phyloP scores from a whole-genome alignment of 805 yeast genomes.

The Sugiyamaella valdiviana region DNA sequence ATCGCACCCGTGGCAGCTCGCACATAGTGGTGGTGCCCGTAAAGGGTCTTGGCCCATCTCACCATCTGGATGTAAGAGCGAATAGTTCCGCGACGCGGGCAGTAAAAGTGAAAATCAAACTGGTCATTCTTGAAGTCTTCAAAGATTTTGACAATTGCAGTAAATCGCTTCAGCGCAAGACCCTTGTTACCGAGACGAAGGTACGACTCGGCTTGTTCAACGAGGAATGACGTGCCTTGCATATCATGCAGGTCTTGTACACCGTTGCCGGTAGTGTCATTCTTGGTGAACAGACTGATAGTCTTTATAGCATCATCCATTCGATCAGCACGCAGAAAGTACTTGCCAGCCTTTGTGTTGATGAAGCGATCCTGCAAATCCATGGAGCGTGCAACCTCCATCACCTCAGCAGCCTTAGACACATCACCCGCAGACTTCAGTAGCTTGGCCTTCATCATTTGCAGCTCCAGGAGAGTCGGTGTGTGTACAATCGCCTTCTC shows the following conservation, averaged over 20 bases:
- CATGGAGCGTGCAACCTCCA: conserved; percentile 64
- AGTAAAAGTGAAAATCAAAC: conserved; percentile 88
- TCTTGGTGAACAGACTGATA: conserved; percentile 77
- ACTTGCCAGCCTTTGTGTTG: conserved; percentile 82
- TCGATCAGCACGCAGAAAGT: conserved; percentile 67
- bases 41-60: conserved; percentile 76
- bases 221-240: conserved; percentile 88
- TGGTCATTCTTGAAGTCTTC: conserved; percentile 75
- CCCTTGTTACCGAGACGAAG: conserved; percentile 58
- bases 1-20: conserved; percentile 65
- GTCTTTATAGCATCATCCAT: conserved; percentile 67
- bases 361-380: conserved; percentile 90
- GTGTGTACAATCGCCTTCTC: conserved; percentile 63
- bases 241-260: conserved; percentile 77
- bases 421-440: conserved; percentile 64
- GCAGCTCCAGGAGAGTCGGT: conserved; percentile 79
- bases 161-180: conserved; percentile 71
- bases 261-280: conserved; percentile 76
- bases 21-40: conserved; percentile 61
- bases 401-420: conserved; percentile 53
- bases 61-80: conserved; percentile 73
- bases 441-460: conserved; percentile 73
- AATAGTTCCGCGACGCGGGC: conserved; percentile 85
- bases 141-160: conserved; percentile 59
- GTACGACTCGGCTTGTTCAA: conserved; percentile 81